These are phyloP conservation scores for Cytospora piceae DNA, from an alignment of 2,329 filamentous ascomycete species.

Conservation along the genomic window DNA sequence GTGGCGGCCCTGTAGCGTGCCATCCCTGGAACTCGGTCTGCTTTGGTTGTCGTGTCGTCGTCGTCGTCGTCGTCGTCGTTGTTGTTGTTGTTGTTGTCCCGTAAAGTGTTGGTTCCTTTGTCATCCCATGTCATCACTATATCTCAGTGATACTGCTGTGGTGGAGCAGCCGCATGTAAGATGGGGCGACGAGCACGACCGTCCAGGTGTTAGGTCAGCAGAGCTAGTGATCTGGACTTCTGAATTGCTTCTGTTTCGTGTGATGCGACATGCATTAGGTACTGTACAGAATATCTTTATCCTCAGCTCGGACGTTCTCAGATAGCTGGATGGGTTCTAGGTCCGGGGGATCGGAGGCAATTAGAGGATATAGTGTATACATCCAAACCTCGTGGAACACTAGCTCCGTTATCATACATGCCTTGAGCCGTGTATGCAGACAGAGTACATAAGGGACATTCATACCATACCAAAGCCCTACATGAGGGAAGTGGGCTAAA, in stretches of 20 bases:
- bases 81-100: not conserved
- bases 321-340: not conserved
- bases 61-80: not conserved
- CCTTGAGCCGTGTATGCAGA: not conserved
- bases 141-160: conserved; percentile 28
- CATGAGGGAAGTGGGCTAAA: not conserved
- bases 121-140: conserved; percentile 21
- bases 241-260: conserved; percentile 11
- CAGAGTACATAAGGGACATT: not conserved
- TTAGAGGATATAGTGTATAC: too few species aligned
- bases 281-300: conserved; percentile 1
- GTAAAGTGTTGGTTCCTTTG: conserved; percentile 5
- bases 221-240: conserved; percentile 6
- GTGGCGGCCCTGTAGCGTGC: conserved; percentile 11
- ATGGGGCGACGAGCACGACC: conserved; percentile 25
- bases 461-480: not conserved
- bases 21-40: not conserved
- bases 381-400: not conserved
- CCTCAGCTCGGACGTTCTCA: not conserved
- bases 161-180: conserved; percentile 22
- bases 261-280: conserved; percentile 21
- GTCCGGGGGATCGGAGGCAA: too few species aligned
- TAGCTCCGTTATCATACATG: not conserved
- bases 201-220: conserved; percentile 3
- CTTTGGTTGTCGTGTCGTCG: not conserved